Evolutionary conservation across 164 flowering plant species (phyloP), one percentile per base, ranked within the genome.

Genomic region (Saururus chinensis): DNA sequence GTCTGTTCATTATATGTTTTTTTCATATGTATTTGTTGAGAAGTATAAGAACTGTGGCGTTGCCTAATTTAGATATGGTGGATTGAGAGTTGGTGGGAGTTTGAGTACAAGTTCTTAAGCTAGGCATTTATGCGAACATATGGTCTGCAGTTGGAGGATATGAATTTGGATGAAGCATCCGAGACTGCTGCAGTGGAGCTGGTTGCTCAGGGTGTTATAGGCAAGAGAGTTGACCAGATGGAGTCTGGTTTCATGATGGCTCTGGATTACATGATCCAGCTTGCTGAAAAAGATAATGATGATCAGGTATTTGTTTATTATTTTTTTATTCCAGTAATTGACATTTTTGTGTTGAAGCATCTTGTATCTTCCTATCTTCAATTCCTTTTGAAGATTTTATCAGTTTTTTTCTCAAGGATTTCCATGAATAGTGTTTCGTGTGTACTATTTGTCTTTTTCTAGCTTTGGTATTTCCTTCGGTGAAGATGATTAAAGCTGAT

Each of bases 201-300:
- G 77, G 90, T 91, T 66, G 96, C 98, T 54, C 97, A 92, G 70
- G 96, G 97, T 69, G 96, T 89, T 48, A 89, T 89, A 55, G 97
- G 98, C 58, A 89, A 92, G 79, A 86, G 97, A 76, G 98, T 92
- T 61, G 98, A 92, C 79, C 68, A 92, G 72, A 92, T 93, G 98
- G 97, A 93, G 74, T 51, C 95, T 0, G 92, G 96, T 53, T 92
- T 92, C 71, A 85, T 92, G 86, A 83, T 83, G 92, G 98, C 98
- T 55, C 80, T 93, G 25, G 98, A 93, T 80, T 89, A 84, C 82
- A 93, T 93, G 98, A 93, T 93, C 65, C 81, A 82, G 70, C 70
- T 66, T 54, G 97, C 97, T 49, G 95, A 82, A 41, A 86, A 81
- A 56, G 95, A 89, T 72, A 63, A 81, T 51, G 98, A 93, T 80